Percentiles rank a stretch among this genome's conserved stretches.
These are phyloP conservation scores for Blastobotrys indianensis DNA, from an alignment of 1,139 yeast species.

Conservation along the genomic window DNA sequence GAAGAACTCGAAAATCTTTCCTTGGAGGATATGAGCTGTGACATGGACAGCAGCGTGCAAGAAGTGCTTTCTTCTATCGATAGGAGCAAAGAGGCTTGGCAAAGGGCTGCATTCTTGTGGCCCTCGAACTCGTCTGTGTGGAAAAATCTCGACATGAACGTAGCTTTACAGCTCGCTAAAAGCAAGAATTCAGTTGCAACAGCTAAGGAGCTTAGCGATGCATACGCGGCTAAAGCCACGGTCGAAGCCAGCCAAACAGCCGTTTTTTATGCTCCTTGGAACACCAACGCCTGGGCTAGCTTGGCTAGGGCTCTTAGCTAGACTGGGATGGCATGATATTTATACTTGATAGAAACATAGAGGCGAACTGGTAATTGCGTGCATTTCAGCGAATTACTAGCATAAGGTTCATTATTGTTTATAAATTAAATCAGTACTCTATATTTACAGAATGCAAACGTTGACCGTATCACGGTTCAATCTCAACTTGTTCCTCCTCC, in stretches of 20 bases:
- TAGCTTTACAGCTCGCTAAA: constrained; percentile 50
- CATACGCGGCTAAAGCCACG: constrained; percentile 32
- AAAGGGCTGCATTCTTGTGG: constrained; percentile 62
- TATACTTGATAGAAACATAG: too few relatives aligned
- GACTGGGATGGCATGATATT: too few relatives aligned
- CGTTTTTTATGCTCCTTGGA: constrained; percentile 25
- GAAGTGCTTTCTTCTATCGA: constrained; percentile 45
- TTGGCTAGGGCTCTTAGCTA: constrained; percentile 13
- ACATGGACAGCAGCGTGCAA: constrained; percentile 40
- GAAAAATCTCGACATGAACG: constrained; percentile 50
- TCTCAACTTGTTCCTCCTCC: too few relatives aligned
- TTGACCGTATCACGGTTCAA: too few relatives aligned
- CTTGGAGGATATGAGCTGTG: constrained; percentile 44
- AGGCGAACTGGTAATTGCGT: too few relatives aligned
- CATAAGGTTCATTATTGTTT: not conserved
- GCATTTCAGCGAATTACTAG: not conserved
- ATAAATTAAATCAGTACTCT: too few relatives aligned
- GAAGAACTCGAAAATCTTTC: constrained; percentile 58
- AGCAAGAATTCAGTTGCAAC: constrained; percentile 41
- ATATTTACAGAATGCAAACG: too few relatives aligned
- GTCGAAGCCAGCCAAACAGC: constrained; percentile 22
- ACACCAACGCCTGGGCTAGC: constrained; percentile 19
- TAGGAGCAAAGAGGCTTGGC: constrained; percentile 44
- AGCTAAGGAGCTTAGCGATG: constrained; percentile 47
- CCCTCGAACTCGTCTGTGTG: constrained; percentile 68